These are phyloP conservation scores for Escallonia herrerae DNA, from an alignment of 129 eudicot species.

Conservation along the genomic window DNA sequence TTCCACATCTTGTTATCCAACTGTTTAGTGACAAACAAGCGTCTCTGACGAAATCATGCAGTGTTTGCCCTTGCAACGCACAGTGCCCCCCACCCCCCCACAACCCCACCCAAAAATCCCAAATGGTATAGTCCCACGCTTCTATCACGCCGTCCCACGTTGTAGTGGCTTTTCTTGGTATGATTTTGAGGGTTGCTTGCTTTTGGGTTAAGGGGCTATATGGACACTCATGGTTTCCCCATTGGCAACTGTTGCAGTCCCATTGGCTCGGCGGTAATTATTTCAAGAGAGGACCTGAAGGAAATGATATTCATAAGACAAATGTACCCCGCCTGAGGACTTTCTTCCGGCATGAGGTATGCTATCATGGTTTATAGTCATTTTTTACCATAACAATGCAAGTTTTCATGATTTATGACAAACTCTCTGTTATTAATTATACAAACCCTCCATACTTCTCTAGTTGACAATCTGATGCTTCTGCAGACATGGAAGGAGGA, in stretches of 20 bases:
- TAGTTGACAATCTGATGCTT: slow-evolving; percentile 13
- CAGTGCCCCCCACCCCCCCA: too few species aligned
- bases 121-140: too few species aligned
- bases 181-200: too few species aligned
- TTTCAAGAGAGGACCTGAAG: slow-evolving; percentile 67
- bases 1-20: too few species aligned
- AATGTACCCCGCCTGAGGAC: slow-evolving; percentile 81
- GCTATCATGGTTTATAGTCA: slow-evolving; percentile 5
- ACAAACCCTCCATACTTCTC: background rate
- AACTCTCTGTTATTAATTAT: background rate
- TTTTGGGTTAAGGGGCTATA: too few species aligned
- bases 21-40: too few species aligned
- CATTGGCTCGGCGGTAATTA: slow-evolving; percentile 90
- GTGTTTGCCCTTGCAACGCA: too few species aligned
- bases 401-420: background rate
- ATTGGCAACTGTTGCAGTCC: slow-evolving; percentile 24
- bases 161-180: too few species aligned
- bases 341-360: slow-evolving; percentile 78
- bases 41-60: too few species aligned
- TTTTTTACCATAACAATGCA: background rate
- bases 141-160: too few species aligned
- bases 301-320: slow-evolving; percentile 85
- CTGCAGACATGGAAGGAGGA: slow-evolving; percentile 94
- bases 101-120: too few species aligned
- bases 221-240: too few species aligned